Base-by-base conservation (phyloP, 805 yeast species). In the Candida awuae region DNA sequence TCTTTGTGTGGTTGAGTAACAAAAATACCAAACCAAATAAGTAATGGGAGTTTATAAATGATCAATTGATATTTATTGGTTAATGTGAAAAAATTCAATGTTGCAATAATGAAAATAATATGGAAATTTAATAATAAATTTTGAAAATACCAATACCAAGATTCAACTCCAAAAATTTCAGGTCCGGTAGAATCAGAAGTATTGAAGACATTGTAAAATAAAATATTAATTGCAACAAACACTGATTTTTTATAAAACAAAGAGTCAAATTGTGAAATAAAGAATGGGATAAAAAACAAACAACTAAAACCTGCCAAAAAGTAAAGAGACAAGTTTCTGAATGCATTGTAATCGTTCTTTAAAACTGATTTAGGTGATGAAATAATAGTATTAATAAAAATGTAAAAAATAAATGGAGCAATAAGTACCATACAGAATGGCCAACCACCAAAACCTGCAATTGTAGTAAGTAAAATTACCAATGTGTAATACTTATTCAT, bases 391-490 rank as follows among this genome's bases (percentile, higher is more conserved):
- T 47, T 34, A 21, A 48, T 1, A n/a, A 45, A 10, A 3, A 50
- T 50, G 53, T 64, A 75, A 1, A 63, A 34, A 15, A 73, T 68
- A 40, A 78, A 67, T 1, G 95, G 92, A 2, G 73, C 47, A 2
- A 77, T 77, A 40, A 86, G 58, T 0, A 71, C 77, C 41, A 84
- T 58, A 0, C 80, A 73, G 58, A 88, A 90, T 1, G 97, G 97
- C 97, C 97, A 90, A 2, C 97, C 97, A 22, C 83, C 46, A 2
- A 88, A 52, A 0, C 90, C 90, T 5, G 87, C 94, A n/a, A 82
- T 46, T 16, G 72, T 58, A 27, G 70, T 64, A 65, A 70, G 70
- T 1, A 65, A 42, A 3, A 72, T 55, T 3, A 68, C 61, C n/a
- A 49, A 20, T 3, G 61, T 52, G 37, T 51, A 57, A 22, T 43